Percentiles rank a stretch among this genome's conserved stretches.
phyloP scores from a whole-genome alignment of 2,329 filamentous ascomycete genomes.

The Monosporascus ibericus region DNA sequence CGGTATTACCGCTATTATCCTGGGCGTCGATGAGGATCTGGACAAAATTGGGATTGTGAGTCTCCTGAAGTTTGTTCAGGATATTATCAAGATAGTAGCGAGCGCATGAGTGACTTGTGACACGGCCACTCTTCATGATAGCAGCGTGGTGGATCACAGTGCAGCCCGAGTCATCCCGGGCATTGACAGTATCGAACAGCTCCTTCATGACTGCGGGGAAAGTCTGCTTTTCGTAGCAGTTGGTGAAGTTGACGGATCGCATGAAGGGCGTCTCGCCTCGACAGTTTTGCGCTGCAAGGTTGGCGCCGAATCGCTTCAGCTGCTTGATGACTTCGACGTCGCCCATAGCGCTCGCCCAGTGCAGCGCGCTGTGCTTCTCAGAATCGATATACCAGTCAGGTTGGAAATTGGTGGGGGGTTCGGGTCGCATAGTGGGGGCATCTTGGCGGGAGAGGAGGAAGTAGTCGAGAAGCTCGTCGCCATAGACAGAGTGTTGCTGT shows the following conservation, averaged over 20 bases:
- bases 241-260: constrained; percentile 91
- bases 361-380: constrained; percentile 84
- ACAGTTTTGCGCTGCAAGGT: constrained; percentile 62
- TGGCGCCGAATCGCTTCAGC: constrained; percentile 74
- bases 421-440: constrained; percentile 63
- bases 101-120: constrained; percentile 79
- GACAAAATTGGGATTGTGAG: constrained; percentile 68
- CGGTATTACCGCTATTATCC: constrained; percentile 85
- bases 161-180: constrained; percentile 71
- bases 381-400: constrained; percentile 91
- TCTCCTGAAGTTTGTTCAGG: constrained; percentile 77
- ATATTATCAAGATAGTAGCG: constrained; percentile 92
- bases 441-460: constrained; percentile 84
- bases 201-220: constrained; percentile 82
- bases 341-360: constrained; percentile 98
- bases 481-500: constrained; percentile 83
- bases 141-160: constrained; percentile 95
- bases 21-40: constrained; percentile 74
- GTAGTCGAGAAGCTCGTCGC: constrained; percentile 90
- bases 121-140: constrained; percentile 74
- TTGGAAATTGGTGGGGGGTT: constrained; percentile 80
- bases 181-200: constrained; percentile 73
- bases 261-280: constrained; percentile 88
- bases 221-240: constrained; percentile 89
- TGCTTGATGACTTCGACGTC: constrained; percentile 88